A percentile compares a stretch with the other conserved stretches of the same genome.
Conservation (phyloP, 495 filamentous ascomycete genomes). For the Hypoxylon rickii region DNA sequence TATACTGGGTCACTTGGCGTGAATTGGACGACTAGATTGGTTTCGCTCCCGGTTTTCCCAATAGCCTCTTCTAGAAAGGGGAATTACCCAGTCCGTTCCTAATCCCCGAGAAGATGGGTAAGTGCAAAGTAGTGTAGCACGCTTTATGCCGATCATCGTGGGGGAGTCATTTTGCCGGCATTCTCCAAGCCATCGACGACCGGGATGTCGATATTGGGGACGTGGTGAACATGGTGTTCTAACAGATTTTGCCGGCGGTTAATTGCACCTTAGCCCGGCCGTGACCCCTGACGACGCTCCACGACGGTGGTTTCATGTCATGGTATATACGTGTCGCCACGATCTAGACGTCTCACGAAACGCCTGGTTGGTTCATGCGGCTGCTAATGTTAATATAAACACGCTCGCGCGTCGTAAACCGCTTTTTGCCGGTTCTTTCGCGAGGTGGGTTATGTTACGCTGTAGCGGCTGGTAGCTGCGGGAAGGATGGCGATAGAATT, state of each 20-base stretch:
- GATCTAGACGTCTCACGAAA: constrained; percentile 8
- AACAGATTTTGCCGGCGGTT: constrained; percentile 32
- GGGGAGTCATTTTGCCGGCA: constrained; percentile 30
- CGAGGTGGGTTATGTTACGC: constrained; percentile 13
- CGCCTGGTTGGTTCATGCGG: constrained; percentile 19
- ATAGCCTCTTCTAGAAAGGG: constrained; percentile 25
- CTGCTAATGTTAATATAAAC: constrained; percentile 25
- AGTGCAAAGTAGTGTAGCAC: background rate
- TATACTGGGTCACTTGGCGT: constrained; percentile 11
- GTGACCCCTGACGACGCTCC: constrained; percentile 9
- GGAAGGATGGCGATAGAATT: constrained; percentile 29
- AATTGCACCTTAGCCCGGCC: constrained; percentile 17
- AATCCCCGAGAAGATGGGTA: constrained; percentile 28
- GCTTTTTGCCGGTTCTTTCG: constrained; percentile 27
- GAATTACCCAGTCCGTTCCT: constrained; percentile 28
- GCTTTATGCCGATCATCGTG: constrained; percentile 29
- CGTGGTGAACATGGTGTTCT: background rate
- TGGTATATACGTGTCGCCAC: constrained; percentile 18
- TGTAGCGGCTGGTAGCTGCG: background rate
- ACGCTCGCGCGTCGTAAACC: constrained; percentile 3
- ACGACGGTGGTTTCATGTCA: constrained; percentile 23
- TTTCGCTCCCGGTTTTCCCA: constrained; percentile 7
- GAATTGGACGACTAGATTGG: background rate
- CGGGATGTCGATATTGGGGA: constrained; percentile 25
- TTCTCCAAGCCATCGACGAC: constrained; percentile 15